Percentiles rank a stretch among this genome's conserved stretches.
phyloP scores from a whole-genome alignment of 1,139 yeast genomes.

The Sugiyamaella grinbergsii region DNA sequence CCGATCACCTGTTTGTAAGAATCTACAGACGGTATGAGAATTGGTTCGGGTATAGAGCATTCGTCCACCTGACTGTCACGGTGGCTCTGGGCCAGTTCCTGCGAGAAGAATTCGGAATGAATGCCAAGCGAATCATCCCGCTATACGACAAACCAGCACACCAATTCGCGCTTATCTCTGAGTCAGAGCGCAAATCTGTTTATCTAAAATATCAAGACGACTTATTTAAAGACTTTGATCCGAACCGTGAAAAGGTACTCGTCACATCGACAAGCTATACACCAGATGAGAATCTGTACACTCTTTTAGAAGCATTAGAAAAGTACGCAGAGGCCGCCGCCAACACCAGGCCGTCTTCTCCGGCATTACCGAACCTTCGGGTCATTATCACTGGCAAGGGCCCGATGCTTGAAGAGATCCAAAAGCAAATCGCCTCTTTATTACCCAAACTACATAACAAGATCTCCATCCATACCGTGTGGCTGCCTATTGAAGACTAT shows the following conservation, averaged over 20 bases:
- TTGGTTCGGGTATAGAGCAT: slow-evolving; percentile 60
- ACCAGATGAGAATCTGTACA: slow-evolving; percentile 85
- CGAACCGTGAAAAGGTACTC: slow-evolving; percentile 55
- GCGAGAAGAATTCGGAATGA: slow-evolving; percentile 55
- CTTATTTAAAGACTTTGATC: slow-evolving; percentile 47
- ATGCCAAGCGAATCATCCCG: slow-evolving; percentile 45
- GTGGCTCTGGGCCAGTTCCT: slow-evolving; percentile 67
- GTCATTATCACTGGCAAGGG: slow-evolving; percentile 94
- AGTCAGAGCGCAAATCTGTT: slow-evolving; percentile 43
- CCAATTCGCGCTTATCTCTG: slow-evolving; percentile 59
- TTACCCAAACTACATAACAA: slow-evolving; percentile 44
- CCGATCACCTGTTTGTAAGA: slow-evolving; percentile 63
- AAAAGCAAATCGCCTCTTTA: slow-evolving; percentile 44
- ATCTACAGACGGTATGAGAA: slow-evolving; percentile 50
- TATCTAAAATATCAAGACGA: slow-evolving; percentile 43
- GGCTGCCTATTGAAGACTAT: slow-evolving; percentile 82
- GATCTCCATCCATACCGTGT: slow-evolving; percentile 62
- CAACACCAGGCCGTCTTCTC: not conserved
- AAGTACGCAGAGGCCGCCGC: slow-evolving; percentile 44
- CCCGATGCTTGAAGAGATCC: slow-evolving; percentile 63
- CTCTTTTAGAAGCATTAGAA: slow-evolving; percentile 68
- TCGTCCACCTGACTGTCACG: slow-evolving; percentile 80
- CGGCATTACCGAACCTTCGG: slow-evolving; percentile 52
- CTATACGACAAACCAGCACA: slow-evolving; percentile 50
- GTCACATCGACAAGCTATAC: slow-evolving; percentile 93